These are phyloP conservation scores for Hortiboletus rubellus DNA, from an alignment of 1,284 basidiomycete genomes.

Conservation along the genomic window DNA sequence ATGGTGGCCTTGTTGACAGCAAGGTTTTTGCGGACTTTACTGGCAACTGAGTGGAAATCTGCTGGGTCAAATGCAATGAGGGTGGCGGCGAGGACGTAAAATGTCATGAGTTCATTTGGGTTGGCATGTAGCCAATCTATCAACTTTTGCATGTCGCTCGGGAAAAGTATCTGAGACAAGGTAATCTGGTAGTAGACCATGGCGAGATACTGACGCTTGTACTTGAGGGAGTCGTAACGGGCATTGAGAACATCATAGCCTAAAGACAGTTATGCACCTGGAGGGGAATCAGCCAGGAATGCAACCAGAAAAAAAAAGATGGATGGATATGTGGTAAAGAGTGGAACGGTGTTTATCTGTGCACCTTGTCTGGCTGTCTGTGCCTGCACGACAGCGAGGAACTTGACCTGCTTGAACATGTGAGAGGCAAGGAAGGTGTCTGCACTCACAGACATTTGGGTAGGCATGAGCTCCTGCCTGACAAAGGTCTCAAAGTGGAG, in stretches of 20 bases:
- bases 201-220: slow-evolving; percentile 68
- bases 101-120: slow-evolving; percentile 64
- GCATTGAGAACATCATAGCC: slow-evolving; percentile 65
- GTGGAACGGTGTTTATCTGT: slow-evolving; percentile 56
- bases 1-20: slow-evolving; percentile 48
- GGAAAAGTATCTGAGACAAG: slow-evolving; percentile 58
- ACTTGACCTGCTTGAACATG: slow-evolving; percentile 62
- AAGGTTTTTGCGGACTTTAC: slow-evolving; percentile 46
- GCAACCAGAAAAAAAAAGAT: too few species aligned
- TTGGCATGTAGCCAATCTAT: slow-evolving; percentile 69
- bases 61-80: slow-evolving; percentile 70
- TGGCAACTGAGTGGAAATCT: slow-evolving; percentile 50
- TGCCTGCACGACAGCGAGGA: slow-evolving; percentile 48
- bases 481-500: slow-evolving; percentile 54
- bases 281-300: slow-evolving; percentile 6
- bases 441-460: slow-evolving; percentile 26
- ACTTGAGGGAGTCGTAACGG: slow-evolving; percentile 68
- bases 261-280: slow-evolving; percentile 48
- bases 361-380: slow-evolving; percentile 61
- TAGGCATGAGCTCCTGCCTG: slow-evolving; percentile 48
- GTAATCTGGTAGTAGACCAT: slow-evolving; percentile 62
- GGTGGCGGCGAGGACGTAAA: slow-evolving; percentile 70
- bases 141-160: slow-evolving; percentile 57
- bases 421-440: slow-evolving; percentile 49
- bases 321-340: slow-evolving; percentile 28